Conservation (phyloP, 495 filamentous ascomycete species). For the Glarea lozoyensis region DNA sequence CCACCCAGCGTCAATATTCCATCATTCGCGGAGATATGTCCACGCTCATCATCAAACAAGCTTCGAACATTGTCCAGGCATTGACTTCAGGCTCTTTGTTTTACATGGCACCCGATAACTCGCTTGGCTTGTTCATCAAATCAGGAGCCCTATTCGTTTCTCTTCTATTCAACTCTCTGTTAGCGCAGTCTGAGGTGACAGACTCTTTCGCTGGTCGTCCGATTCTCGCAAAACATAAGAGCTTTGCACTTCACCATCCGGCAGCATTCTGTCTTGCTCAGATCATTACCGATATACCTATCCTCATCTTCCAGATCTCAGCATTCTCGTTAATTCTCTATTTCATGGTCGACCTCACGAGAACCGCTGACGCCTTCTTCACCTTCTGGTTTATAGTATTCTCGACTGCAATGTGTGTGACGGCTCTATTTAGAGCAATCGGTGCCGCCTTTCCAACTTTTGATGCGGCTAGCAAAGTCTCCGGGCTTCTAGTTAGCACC, state of each 20-base stretch:
- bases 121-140: constrained; percentile 58
- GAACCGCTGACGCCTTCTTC: constrained; percentile 43
- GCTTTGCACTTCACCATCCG: constrained; percentile 63
- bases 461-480: constrained; percentile 45
- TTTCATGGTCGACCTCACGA: constrained; percentile 48
- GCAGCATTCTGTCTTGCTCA: constrained; percentile 61
- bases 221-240: constrained; percentile 62
- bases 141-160: constrained; percentile 66
- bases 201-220: constrained; percentile 49
- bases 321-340: constrained; percentile 60
- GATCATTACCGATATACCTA: constrained; percentile 57
- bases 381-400: constrained; percentile 38
- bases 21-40: neutral
- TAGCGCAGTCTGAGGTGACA: constrained; percentile 55
- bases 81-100: constrained; percentile 69
- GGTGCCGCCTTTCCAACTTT: constrained; percentile 41
- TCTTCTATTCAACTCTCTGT: constrained; percentile 55
- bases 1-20: neutral
- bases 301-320: constrained; percentile 52
- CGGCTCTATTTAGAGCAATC: constrained; percentile 40
- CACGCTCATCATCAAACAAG: neutral
- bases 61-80: constrained; percentile 46
- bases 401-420: constrained; percentile 33
- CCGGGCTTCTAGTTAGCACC: constrained; percentile 32
- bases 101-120: constrained; percentile 54